phyloP scores from a whole-genome alignment of 2,329 filamentous ascomycete species.

The Penicillium sp. region DNA sequence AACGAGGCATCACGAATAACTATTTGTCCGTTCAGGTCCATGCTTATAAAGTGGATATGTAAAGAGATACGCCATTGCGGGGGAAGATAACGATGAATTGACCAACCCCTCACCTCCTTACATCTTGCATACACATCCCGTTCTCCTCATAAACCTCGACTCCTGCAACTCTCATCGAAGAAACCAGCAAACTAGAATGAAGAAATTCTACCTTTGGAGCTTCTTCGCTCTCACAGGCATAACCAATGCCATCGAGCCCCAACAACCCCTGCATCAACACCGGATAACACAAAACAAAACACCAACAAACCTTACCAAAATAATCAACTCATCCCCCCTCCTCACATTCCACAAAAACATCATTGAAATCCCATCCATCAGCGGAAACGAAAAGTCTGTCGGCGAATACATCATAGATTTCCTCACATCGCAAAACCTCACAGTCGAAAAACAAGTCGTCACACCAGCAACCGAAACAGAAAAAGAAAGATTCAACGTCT shows the following conservation, averaged over 20 bases:
- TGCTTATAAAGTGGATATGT: too few species aligned
- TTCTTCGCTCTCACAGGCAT: neutral
- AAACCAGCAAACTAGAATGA: neutral
- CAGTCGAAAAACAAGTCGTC: conserved; percentile 57
- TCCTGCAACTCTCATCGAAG: neutral
- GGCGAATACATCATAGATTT: conserved; percentile 68
- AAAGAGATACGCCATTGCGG: conserved; percentile 5
- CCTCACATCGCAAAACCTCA: conserved; percentile 60
- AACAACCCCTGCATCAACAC: neutral
- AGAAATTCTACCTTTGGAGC: neutral
- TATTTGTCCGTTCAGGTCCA: too few species aligned
- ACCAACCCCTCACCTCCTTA: conserved; percentile 12
- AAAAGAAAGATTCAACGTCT: conserved; percentile 66
- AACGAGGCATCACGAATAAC: too few species aligned
- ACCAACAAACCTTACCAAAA: conserved; percentile 20
- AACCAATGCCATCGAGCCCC: neutral
- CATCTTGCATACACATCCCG: neutral
- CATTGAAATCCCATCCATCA: conserved; percentile 70
- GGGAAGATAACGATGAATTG: neutral
- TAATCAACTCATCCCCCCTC: conserved; percentile 51
- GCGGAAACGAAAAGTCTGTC: conserved; percentile 65
- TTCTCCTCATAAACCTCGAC: neutral
- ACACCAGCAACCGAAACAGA: neutral
- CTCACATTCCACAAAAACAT: conserved; percentile 72
- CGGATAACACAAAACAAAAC: neutral